Percentiles rank a stretch among this genome's conserved stretches.
Evolutionary conservation across 305 asterid species (phyloP).

Genomic region (Stenogyne calaminthoides): DNA sequence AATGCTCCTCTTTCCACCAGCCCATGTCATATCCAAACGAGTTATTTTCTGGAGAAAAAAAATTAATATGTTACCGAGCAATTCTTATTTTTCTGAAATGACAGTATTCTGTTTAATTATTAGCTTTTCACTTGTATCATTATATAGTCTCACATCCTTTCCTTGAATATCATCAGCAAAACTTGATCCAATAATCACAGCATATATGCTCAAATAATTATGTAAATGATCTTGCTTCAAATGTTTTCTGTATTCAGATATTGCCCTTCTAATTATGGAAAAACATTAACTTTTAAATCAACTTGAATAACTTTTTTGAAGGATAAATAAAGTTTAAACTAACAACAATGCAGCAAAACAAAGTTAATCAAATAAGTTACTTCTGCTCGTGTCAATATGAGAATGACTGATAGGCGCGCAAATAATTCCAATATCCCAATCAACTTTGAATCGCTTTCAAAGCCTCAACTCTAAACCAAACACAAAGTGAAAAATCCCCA

Average conservation of each 20-base stretch:
- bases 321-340: background rate
- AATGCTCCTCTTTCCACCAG: slow-evolving; percentile 98
- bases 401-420: background rate
- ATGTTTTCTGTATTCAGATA: background rate
- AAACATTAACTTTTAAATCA: background rate
- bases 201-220: slow-evolving; percentile 8
- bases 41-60: slow-evolving; percentile 47
- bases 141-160: slow-evolving; percentile 2
- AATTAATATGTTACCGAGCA: slow-evolving; percentile 13
- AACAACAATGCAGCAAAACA: background rate
- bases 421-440: background rate
- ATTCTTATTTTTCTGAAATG: slow-evolving; percentile 16
- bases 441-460: background rate
- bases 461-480: background rate
- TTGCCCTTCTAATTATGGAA: background rate
- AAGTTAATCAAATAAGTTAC: background rate
- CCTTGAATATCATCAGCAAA: slow-evolving; percentile 8
- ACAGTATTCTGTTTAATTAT: background rate
- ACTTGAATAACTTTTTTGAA: background rate
- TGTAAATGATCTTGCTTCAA: slow-evolving; percentile 5
- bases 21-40: slow-evolving; percentile 87
- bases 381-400: slow-evolving; percentile 8
- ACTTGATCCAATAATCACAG: slow-evolving; percentile 8
- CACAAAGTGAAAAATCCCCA: background rate
- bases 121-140: background rate